Percentiles rank a stretch among this genome's conserved stretches.
These are phyloP conservation scores for Exobasidium cylindrosporum DNA, from an alignment of 1,284 basidiomycete genomes.

Conservation along the genomic window DNA sequence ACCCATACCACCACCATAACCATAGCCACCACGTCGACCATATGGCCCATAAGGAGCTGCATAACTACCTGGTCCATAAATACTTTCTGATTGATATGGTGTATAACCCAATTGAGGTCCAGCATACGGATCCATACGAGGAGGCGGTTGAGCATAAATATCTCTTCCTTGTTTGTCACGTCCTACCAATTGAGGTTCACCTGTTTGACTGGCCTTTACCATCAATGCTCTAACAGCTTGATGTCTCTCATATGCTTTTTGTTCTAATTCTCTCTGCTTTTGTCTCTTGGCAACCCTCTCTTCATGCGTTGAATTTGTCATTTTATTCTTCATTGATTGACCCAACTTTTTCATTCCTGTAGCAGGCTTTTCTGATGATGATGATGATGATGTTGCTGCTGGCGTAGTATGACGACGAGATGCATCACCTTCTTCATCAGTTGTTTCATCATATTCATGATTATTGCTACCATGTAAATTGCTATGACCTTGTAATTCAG, in stretches of 20 bases:
- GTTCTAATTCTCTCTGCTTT: slow-evolving; percentile 30
- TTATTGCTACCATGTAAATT: background rate
- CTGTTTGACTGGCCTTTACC: slow-evolving; percentile 24
- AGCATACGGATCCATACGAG: slow-evolving; percentile 22
- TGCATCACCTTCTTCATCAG: background rate
- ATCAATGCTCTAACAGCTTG: slow-evolving; percentile 24
- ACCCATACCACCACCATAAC: slow-evolving; percentile 6
- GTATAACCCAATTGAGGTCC: slow-evolving; percentile 30
- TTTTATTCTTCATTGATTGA: slow-evolving; percentile 49
- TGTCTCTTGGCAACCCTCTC: slow-evolving; percentile 38
- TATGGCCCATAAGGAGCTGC: slow-evolving; percentile 25
- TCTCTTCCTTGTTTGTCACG: slow-evolving; percentile 29
- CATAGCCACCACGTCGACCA: slow-evolving; percentile 12
- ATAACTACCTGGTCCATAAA: slow-evolving; percentile 8
- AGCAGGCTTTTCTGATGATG: background rate
- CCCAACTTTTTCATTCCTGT: slow-evolving; percentile 41
- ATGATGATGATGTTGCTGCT: background rate
- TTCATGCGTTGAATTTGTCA: slow-evolving; percentile 49
- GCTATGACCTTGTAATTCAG: background rate
- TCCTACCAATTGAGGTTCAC: slow-evolving; percentile 34
- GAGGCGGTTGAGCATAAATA: slow-evolving; percentile 36
- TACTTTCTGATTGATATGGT: slow-evolving; percentile 26
- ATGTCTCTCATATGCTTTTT: slow-evolving; percentile 34
- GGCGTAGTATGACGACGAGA: no score
- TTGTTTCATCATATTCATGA: background rate